Conservation (phyloP, 306 rosid genomes). For the Prunus armeniaca region DNA sequence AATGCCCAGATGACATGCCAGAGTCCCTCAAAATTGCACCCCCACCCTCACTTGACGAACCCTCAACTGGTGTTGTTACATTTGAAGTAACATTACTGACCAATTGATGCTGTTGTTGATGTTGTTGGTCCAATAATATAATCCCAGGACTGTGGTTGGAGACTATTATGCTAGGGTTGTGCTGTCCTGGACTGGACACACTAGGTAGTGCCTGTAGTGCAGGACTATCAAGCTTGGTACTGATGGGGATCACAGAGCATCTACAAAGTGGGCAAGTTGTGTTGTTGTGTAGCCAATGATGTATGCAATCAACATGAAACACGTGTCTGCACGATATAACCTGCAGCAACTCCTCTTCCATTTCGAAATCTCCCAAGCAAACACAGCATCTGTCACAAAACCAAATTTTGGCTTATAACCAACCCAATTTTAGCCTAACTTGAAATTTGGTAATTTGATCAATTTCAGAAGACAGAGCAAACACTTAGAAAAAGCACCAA, state of each 20-base stretch:
- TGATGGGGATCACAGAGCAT: constrained; percentile 50
- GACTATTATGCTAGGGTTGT: neutral
- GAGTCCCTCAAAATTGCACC: constrained; percentile 5
- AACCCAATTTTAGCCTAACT: neutral
- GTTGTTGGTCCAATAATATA: constrained; percentile 14
- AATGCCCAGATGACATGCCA: neutral
- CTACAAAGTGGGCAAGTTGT: constrained; percentile 86
- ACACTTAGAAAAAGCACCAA: neutral
- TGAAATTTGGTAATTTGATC: neutral
- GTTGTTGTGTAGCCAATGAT: constrained; percentile 70
- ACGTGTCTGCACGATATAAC: constrained; percentile 74
- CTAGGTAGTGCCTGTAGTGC: neutral
- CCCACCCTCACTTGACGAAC: neutral
- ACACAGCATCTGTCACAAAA: constrained; percentile 65
- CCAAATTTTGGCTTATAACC: neutral
- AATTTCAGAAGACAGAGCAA: too few species aligned
- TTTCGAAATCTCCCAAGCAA: constrained; percentile 75
- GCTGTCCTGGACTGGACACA: neutral
- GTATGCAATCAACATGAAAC: constrained; percentile 73
- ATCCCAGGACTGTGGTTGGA: constrained; percentile 20
- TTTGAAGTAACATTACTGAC: neutral
- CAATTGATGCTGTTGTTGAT: constrained; percentile 1
- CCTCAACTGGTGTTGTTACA: neutral
- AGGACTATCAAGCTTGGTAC: constrained; percentile 10
- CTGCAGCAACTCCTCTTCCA: constrained; percentile 70